phyloP scores from a whole-genome alignment of 2,329 filamentous ascomycete genomes.

The Fusarium coffeatum region DNA sequence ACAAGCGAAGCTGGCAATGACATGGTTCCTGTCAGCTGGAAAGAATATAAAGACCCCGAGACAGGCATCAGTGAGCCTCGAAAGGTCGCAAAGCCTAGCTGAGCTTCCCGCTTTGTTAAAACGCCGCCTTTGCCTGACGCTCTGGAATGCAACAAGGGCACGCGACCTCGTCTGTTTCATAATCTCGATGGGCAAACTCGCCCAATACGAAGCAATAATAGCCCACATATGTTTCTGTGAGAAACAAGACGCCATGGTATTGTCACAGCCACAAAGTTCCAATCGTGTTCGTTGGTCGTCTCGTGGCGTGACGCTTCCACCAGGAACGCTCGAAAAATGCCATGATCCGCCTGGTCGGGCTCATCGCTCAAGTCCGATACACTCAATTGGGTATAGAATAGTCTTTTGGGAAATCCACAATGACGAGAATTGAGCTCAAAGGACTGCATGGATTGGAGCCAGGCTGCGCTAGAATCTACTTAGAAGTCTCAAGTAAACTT shows the following conservation, averaged over 20 bases:
- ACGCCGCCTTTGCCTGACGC: constrained; percentile 6
- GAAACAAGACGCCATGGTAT: not conserved
- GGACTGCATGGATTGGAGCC: not conserved
- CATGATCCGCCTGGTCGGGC: constrained; percentile 4
- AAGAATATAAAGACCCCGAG: constrained; percentile 87
- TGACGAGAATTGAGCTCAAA: constrained; percentile 1
- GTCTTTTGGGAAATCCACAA: constrained; percentile 8
- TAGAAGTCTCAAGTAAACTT: constrained; percentile 5
- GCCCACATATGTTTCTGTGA: not conserved
- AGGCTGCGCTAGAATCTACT: constrained; percentile 7
- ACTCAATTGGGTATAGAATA: constrained; percentile 12
- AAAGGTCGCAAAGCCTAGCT: constrained; percentile 95
- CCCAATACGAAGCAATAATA: constrained; percentile 1
- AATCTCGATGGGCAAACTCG: constrained; percentile 15
- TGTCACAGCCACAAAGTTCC: constrained; percentile 20
- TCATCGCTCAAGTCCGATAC: constrained; percentile 13
- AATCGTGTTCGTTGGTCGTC: constrained; percentile 1
- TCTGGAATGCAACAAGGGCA: constrained; percentile 36
- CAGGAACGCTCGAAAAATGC: constrained; percentile 1
- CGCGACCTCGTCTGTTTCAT: constrained; percentile 26
- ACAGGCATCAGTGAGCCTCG: constrained; percentile 81
- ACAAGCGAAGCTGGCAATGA: constrained; percentile 87
- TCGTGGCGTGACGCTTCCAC: constrained; percentile 26
- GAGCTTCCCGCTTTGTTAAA: constrained; percentile 51
- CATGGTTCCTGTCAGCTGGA: constrained; percentile 96